A percentile compares a stretch with the other conserved stretches of the same genome.
These are phyloP conservation scores for Scheffersomyces lignosus DNA, from an alignment of 805 yeast species.

Conservation along the genomic window DNA sequence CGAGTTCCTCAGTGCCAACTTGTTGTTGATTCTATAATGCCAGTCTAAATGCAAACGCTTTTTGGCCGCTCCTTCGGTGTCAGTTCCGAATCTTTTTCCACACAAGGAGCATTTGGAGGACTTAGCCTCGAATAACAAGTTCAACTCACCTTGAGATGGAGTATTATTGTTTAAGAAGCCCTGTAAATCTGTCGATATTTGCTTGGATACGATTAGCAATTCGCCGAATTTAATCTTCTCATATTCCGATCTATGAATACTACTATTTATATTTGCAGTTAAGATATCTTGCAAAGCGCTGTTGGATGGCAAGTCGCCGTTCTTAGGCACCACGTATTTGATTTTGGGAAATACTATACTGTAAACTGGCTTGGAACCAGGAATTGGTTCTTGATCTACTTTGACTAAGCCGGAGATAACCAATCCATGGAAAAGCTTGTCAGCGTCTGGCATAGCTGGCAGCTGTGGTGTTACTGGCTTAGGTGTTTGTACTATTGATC, in stretches of 20 bases:
- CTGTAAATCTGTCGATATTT: constrained; percentile 25
- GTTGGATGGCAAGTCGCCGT: constrained; percentile 15
- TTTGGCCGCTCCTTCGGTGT: constrained; percentile 53
- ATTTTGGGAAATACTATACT: constrained; percentile 30
- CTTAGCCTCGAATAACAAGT: constrained; percentile 54
- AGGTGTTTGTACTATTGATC: not conserved
- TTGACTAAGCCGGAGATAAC: constrained; percentile 38
- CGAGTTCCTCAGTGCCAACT: constrained; percentile 38
- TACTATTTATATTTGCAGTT: constrained; percentile 13
- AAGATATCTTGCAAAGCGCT: constrained; percentile 24
- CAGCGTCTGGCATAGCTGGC: constrained; percentile 16
- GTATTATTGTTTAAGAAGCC: constrained; percentile 37
- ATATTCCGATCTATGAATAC: constrained; percentile 28
- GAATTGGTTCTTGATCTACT: constrained; percentile 40
- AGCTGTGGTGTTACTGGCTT: constrained; percentile 2
- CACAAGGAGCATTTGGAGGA: constrained; percentile 86
- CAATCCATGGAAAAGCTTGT: constrained; percentile 33
- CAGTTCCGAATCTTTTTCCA: constrained; percentile 77
- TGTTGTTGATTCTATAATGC: constrained; percentile 92
- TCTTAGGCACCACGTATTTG: constrained; percentile 22
- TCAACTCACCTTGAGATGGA: constrained; percentile 29
- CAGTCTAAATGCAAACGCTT: constrained; percentile 80
- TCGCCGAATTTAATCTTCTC: constrained; percentile 35
- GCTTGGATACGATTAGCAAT: constrained; percentile 25
- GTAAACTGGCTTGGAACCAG: constrained; percentile 37